Conservation (phyloP, 306 rosid species). For the Acacia confusa region DNA sequence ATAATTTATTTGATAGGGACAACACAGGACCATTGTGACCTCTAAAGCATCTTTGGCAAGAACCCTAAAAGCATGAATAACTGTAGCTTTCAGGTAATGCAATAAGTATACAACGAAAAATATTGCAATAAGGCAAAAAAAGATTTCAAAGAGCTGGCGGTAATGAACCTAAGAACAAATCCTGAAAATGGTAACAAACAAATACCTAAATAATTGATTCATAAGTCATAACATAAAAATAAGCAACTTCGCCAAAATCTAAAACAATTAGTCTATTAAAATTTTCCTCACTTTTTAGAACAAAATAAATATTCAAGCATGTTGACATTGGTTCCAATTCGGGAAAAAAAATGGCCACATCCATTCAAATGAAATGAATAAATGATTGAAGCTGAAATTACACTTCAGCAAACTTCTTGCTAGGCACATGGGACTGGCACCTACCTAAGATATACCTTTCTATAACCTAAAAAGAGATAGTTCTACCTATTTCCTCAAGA, state of each 20-base stretch:
- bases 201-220: neutral
- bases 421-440: neutral
- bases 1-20: constrained; percentile 66
- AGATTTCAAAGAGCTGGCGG: constrained; percentile 20
- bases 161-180: neutral
- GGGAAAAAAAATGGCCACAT: neutral
- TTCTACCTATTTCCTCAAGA: neutral
- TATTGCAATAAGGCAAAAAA: neutral
- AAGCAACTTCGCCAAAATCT: neutral
- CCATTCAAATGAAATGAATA: neutral
- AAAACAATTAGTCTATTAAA: neutral
- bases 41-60: constrained; percentile 61
- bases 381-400: neutral
- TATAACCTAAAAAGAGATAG: neutral
- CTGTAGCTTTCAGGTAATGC: neutral
- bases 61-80: constrained; percentile 44
- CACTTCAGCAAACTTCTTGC: neutral
- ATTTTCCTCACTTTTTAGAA: neutral
- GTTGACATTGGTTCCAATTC: neutral
- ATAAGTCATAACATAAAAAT: constrained; percentile 10
- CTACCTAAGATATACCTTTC: neutral
- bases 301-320: neutral
- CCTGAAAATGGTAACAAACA: neutral
- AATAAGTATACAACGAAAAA: constrained; percentile 19
- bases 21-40: constrained; percentile 89